A percentile compares a stretch with the other conserved stretches of the same genome.
phyloP scores from a whole-genome alignment of 2,329 filamentous ascomycete species.

The Pochonia chlamydosporia region DNA sequence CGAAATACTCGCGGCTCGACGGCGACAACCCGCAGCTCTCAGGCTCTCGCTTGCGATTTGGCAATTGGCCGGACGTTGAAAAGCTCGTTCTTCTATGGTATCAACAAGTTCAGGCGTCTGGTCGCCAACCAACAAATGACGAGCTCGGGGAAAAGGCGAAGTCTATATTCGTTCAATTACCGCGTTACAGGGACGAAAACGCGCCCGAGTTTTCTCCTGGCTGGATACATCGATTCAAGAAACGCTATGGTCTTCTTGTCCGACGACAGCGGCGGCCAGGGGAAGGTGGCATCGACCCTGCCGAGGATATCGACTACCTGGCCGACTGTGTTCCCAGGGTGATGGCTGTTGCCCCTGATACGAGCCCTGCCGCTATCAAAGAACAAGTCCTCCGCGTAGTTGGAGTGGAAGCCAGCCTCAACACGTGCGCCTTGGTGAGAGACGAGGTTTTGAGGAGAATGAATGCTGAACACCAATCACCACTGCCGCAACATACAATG shows the following conservation, averaged over 20 bases:
- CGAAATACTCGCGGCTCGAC: constrained; percentile 57
- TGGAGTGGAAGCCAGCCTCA: constrained; percentile 48
- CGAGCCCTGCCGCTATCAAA: constrained; percentile 52
- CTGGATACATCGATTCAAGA: constrained; percentile 61
- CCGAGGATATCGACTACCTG: constrained; percentile 54
- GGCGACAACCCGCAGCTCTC: constrained; percentile 54
- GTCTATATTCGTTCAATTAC: constrained; percentile 50
- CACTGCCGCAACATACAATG: constrained; percentile 12
- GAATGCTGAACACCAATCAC: constrained; percentile 14
- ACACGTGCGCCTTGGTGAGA: constrained; percentile 50
- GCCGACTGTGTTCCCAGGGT: constrained; percentile 54
- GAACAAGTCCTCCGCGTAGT: constrained; percentile 51
- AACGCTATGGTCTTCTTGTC: constrained; percentile 54
- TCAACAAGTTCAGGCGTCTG: constrained; percentile 43
- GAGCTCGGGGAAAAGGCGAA: constrained; percentile 59
- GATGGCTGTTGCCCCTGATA: constrained; percentile 52
- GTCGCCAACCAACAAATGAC: constrained; percentile 56
- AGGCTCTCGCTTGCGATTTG: constrained; percentile 56
- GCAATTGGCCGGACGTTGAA: constrained; percentile 60
- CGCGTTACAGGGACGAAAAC: constrained; percentile 54
- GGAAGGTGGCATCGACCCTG: constrained; percentile 39
- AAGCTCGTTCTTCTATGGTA: constrained; percentile 52
- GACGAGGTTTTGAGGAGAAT: constrained; percentile 48
- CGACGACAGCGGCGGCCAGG: constrained; percentile 49
- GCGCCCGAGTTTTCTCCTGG: constrained; percentile 57